Evolutionary conservation across 2,329 filamentous ascomycete genomes (phyloP).

Genomic region (Apiospora malaysiana): DNA sequence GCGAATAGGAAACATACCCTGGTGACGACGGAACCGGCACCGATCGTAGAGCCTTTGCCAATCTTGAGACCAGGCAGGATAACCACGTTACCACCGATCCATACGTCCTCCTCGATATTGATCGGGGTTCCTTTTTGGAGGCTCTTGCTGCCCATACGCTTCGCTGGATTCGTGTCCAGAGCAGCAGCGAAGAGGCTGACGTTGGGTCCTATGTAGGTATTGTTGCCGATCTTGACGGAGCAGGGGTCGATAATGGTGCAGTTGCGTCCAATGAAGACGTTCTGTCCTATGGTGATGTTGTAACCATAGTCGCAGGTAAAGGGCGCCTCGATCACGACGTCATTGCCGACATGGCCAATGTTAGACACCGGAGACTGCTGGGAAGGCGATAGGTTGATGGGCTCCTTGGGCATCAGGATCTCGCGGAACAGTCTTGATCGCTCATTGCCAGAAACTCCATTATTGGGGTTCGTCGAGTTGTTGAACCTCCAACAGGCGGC

Average conservation of each 20-base stretch:
- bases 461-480: constrained; percentile 76
- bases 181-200: constrained; percentile 85
- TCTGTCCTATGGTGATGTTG: constrained; percentile 86
- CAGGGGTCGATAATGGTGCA: constrained; percentile 90
- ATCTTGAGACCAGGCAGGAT: constrained; percentile 83
- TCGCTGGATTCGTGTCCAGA: constrained; percentile 73
- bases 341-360: constrained; percentile 71
- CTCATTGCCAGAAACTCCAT: constrained; percentile 72
- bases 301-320: constrained; percentile 96
- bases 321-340: constrained; percentile 81
- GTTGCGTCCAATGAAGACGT: constrained; percentile 81
- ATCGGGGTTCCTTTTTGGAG: constrained; percentile 74
- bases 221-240: constrained; percentile 79
- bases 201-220: constrained; percentile 79
- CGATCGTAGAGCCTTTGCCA: constrained; percentile 78
- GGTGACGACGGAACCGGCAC: constrained; percentile 84
- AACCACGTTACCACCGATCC: constrained; percentile 77
- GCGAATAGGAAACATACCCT: constrained; percentile 56
- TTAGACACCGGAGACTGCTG: constrained; percentile 58
- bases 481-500: constrained; percentile 87
- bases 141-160: constrained; percentile 75
- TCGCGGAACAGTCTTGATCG: constrained; percentile 73
- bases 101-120: constrained; percentile 83
- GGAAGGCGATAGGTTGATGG: constrained; percentile 61
- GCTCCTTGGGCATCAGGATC: constrained; percentile 69